phyloP scores from a whole-genome alignment of 2,329 filamentous ascomycete species.

The Rasamsonia emersonii region DNA sequence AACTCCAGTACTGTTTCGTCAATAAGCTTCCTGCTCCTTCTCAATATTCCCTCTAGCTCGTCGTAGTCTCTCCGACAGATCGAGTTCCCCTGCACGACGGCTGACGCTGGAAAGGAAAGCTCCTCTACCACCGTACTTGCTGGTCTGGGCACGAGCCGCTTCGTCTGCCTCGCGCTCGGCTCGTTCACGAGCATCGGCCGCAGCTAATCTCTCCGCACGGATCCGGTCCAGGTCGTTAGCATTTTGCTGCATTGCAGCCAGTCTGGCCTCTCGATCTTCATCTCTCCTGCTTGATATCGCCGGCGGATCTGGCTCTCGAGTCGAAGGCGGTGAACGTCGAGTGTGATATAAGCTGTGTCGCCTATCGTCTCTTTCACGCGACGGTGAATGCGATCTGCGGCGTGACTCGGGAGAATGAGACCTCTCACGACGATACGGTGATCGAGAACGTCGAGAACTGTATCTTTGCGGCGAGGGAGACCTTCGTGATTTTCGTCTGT shows the following conservation, averaged over 20 bases:
- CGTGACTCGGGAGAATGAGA: slow-evolving; percentile 14
- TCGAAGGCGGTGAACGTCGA: slow-evolving; percentile 12
- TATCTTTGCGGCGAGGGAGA: slow-evolving; percentile 25
- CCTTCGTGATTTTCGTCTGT: slow-evolving; percentile 35
- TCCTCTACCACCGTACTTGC: slow-evolving; percentile 54
- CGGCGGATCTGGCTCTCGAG: slow-evolving; percentile 6
- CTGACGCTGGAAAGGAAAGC: slow-evolving; percentile 58
- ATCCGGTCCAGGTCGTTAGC: slow-evolving; percentile 60
- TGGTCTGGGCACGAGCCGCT: slow-evolving; percentile 47
- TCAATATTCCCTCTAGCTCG: slow-evolving; percentile 28
- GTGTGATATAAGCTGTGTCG: slow-evolving; percentile 20
- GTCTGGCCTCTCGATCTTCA: slow-evolving; percentile 55
- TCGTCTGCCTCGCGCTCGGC: slow-evolving; percentile 59
- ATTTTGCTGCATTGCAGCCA: slow-evolving; percentile 64
- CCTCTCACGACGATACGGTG: slow-evolving; percentile 6
- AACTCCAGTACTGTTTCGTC: too few relatives aligned
- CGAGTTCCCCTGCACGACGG: slow-evolving; percentile 42
- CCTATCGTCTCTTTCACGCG: slow-evolving; percentile 22
- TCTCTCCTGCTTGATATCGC: slow-evolving; percentile 20
- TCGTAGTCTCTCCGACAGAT: slow-evolving; percentile 34
- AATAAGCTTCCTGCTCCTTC: slow-evolving; percentile 28
- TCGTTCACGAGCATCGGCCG: slow-evolving; percentile 57
- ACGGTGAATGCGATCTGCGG: slow-evolving; percentile 15
- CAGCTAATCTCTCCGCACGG: slow-evolving; percentile 56
- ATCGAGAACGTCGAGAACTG: slow-evolving; percentile 9